phyloP scores from a whole-genome alignment of 2,329 filamentous ascomycete genomes.

The Aureobasidium sp. region DNA sequence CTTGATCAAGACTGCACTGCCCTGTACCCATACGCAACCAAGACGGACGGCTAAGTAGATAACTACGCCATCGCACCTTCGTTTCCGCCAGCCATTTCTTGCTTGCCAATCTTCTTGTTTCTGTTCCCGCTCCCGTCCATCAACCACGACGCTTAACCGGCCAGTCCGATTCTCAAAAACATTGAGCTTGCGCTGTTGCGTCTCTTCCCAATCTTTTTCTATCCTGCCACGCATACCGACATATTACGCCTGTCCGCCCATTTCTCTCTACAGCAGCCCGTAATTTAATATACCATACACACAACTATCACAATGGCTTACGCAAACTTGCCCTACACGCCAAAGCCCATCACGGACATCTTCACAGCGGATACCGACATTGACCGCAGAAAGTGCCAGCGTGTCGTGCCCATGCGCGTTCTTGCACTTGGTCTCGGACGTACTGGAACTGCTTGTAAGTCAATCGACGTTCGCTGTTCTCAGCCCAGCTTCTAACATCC shows the following conservation, averaged over 20 bases:
- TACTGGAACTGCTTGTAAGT: constrained; percentile 60
- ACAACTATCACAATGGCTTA: constrained; percentile 25
- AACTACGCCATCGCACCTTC: constrained; percentile 5
- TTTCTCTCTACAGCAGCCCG: neutral
- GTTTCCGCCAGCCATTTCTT: neutral
- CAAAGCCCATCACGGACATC: constrained; percentile 48
- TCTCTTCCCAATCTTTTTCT: neutral
- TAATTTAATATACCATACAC: neutral
- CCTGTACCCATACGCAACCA: neutral
- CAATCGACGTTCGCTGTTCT: neutral
- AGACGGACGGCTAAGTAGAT: constrained; percentile 1
- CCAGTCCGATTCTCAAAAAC: neutral
- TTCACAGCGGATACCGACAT: constrained; percentile 61
- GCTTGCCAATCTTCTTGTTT: constrained; percentile 1
- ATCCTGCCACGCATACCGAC: neutral
- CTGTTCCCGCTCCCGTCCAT: neutral
- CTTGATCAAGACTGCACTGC: constrained; percentile 7
- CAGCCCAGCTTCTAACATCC: neutral
- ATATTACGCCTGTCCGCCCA: neutral
- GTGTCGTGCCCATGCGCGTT: constrained; percentile 63
- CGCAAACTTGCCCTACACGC: constrained; percentile 29
- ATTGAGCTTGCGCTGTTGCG: neutral
- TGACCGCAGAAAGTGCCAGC: constrained; percentile 55
- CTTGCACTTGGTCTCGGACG: constrained; percentile 60
- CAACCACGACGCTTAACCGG: constrained; percentile 4